A percentile compares a stretch with the other conserved stretches of the same genome.
Evolutionary conservation across 192 early-diverging fungal genomes (phyloP).

Genomic region (Pilaira anomala): DNA sequence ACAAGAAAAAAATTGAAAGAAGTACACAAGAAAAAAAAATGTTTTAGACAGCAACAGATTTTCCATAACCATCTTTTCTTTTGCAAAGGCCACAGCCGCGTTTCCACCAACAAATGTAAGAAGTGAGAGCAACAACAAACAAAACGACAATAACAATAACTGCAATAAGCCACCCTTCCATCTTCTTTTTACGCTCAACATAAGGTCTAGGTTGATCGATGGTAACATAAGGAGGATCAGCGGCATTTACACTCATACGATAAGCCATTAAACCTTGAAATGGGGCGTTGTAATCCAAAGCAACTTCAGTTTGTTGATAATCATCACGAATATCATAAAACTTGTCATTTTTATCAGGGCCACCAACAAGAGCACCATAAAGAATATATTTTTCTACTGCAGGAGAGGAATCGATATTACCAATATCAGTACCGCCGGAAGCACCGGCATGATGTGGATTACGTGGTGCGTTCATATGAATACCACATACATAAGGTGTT

Average conservation of each 20-base stretch:
- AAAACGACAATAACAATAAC: conserved; percentile 47
- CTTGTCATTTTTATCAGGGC: conserved; percentile 50
- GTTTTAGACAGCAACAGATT: too few species aligned
- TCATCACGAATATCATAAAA: conserved; percentile 47
- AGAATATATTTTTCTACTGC: conserved; percentile 35
- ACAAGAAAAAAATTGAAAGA: too few species aligned
- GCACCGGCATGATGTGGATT: conserved; percentile 59
- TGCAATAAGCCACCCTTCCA: conserved; percentile 47
- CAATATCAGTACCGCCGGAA: conserved; percentile 45
- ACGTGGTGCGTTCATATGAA: conserved; percentile 55
- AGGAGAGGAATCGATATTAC: conserved; percentile 39
- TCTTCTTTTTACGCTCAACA: conserved; percentile 25
- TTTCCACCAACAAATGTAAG: conserved; percentile 20
- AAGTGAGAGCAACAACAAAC: conserved; percentile 24
- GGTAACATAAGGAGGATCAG: conserved; percentile 47
- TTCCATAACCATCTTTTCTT: too few species aligned
- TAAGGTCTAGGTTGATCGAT: conserved; percentile 45
- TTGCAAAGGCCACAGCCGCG: background rate
- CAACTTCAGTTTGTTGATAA: conserved; percentile 51
- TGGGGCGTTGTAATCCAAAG: conserved; percentile 54
- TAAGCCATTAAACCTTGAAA: conserved; percentile 52
- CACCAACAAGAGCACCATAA: conserved; percentile 59
- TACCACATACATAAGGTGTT: conserved; percentile 55
- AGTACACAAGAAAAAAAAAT: too few species aligned
- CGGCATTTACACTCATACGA: conserved; percentile 40